These are phyloP conservation scores for Simplicillium aogashimaense DNA, from an alignment of 2,329 filamentous ascomycete species.

Conservation along the genomic window DNA sequence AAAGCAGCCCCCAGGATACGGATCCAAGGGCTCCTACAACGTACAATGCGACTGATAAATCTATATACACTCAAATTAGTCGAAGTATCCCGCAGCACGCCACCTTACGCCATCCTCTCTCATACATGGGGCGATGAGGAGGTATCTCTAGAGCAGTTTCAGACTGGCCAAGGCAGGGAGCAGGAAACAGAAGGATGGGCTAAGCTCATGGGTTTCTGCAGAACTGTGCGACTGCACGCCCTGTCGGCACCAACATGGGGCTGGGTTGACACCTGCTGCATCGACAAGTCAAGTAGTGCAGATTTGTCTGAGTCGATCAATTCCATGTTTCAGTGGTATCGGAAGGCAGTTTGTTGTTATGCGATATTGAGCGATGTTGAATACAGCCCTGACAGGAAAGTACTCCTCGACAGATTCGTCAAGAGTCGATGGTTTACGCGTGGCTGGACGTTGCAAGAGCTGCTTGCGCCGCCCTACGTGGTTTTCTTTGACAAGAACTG, in stretches of 20 bases:
- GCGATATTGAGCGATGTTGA: constrained; percentile 7
- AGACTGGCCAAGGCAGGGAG: not conserved
- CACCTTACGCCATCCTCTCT: constrained; percentile 13
- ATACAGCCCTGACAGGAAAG: not conserved
- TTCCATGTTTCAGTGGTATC: constrained; percentile 6
- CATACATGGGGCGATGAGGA: constrained; percentile 13
- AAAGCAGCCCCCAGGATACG: no score
- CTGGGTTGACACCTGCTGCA: constrained; percentile 7
- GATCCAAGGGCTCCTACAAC: not conserved
- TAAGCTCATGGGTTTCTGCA: constrained; percentile 1
- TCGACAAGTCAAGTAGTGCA: constrained; percentile 5
- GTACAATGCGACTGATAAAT: constrained; percentile 16
- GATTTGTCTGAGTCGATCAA: constrained; percentile 7
- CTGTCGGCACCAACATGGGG: constrained; percentile 6
- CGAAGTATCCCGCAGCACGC: constrained; percentile 7
- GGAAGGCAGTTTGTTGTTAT: constrained; percentile 3
- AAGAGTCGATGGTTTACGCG: constrained; percentile 10
- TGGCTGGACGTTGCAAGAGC: constrained; percentile 14
- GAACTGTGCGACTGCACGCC: not conserved
- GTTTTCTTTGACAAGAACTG: constrained; percentile 11
- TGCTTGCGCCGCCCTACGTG: constrained; percentile 9
- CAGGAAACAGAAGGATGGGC: not conserved
- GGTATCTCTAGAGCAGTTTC: constrained; percentile 12
- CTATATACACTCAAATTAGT: constrained; percentile 9
- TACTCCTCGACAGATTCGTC: not conserved